Evolutionary conservation across 1,284 basidiomycete species (phyloP).

Genomic region (Somion occarium): DNA sequence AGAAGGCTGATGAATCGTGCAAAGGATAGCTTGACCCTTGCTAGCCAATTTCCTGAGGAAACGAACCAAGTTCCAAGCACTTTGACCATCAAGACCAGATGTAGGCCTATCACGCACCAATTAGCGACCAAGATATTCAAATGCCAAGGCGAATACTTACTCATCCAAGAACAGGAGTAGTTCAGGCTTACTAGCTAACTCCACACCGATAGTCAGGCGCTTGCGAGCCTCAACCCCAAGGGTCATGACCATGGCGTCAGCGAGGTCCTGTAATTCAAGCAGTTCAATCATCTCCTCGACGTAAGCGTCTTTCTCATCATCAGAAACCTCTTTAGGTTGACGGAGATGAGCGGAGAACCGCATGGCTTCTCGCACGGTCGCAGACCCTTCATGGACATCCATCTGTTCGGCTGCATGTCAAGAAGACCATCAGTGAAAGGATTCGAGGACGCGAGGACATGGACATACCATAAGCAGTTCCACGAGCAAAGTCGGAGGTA

Average conservation of each 20-base stretch:
- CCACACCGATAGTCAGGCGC: constrained; percentile 85
- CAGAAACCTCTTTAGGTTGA: constrained; percentile 71
- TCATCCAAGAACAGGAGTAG: constrained; percentile 71
- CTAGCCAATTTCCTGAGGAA: constrained; percentile 83
- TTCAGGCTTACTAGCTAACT: constrained; percentile 80
- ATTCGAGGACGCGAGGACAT: not conserved
- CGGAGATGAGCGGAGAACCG: constrained; percentile 87
- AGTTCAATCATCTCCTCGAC: constrained; percentile 74
- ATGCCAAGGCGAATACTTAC: constrained; percentile 5
- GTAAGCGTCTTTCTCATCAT: constrained; percentile 79
- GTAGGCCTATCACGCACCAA: constrained; percentile 27
- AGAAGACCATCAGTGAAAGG: constrained; percentile 5
- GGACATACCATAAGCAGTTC: constrained; percentile 67
- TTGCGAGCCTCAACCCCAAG: constrained; percentile 80
- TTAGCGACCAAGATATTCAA: not conserved
- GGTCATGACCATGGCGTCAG: constrained; percentile 59
- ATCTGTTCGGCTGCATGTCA: constrained; percentile 72
- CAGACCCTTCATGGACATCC: constrained; percentile 85
- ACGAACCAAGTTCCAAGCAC: constrained; percentile 81
- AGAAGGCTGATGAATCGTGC: constrained; percentile 76
- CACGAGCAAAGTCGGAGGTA: constrained; percentile 72
- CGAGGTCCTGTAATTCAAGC: constrained; percentile 60
- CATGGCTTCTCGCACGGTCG: constrained; percentile 87
- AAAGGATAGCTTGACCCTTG: constrained; percentile 80
- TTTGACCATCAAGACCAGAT: constrained; percentile 65